Evolutionary conservation across 2,329 filamentous ascomycete genomes (phyloP), one percentile per base, ranked within the genome.

Genomic region (Dothistroma septosporum): DNA sequence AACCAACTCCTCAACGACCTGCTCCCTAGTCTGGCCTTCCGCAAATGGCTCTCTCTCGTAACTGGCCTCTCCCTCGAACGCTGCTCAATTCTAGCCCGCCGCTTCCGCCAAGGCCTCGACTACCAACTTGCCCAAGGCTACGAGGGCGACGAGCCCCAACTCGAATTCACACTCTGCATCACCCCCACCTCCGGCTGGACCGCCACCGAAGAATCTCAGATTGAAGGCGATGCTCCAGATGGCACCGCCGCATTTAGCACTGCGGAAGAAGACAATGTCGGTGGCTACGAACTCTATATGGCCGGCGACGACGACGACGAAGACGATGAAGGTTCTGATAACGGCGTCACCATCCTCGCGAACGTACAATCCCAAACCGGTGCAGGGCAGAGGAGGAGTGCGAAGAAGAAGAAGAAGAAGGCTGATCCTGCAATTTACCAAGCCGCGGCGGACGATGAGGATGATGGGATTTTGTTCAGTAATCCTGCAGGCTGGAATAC

Each of bases 111-210:
- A 53, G 91, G 94, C 6, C 78, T 87, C 64, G 94, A 99, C 76
- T 99, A 99, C 74, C 96, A 93, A 2, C 85, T 99, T 21, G 94
- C 94, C 1, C 96, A 90, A 21, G 87, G 89, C 22, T 91, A 96
- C 72, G 88, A 83, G 33, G 81, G 84, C 31, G 82, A 85, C 55
- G 84, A 91, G 68, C 85, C 91, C 12, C 87, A 91, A 52, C 79
- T 99, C 3, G 94, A 99, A 75, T 83, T 97, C 56, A 95, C 91
- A 60, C 81, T 99, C 2, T 88, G 90, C 48, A 83, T 97, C 63
- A 97, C 94, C 4, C 92, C 94, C 0, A 92, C 87, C 0, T 76
- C 80, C 4, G 93, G 92, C 5, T 97, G 94, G 91, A 92, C 90
- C 57, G 88, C 87, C 61, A 86, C 88, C 2, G 85, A 82, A 0